Conservation (phyloP, 2,329 filamentous ascomycete genomes). For the Arthrobotrys sphaeroides region DNA sequence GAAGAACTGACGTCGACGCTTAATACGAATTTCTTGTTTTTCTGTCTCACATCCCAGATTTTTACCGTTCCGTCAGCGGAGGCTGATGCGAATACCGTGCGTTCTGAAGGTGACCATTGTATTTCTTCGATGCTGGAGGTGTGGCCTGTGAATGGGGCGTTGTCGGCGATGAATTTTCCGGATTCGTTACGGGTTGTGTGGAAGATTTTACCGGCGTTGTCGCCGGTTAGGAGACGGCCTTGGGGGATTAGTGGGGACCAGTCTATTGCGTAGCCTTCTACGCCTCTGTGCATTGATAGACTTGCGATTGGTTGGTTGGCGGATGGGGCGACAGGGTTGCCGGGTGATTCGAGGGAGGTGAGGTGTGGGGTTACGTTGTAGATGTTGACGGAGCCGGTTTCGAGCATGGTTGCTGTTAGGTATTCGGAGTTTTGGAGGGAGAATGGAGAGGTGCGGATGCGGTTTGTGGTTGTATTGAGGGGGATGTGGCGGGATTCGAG, state of each 20-base stretch:
- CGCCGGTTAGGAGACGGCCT: slow-evolving; percentile 89
- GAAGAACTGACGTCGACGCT: slow-evolving; percentile 82
- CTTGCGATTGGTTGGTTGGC: slow-evolving; percentile 90
- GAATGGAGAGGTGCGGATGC: slow-evolving; percentile 79
- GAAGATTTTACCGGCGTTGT: slow-evolving; percentile 90
- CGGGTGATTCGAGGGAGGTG: slow-evolving; percentile 86
- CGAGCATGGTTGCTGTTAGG: slow-evolving; percentile 89
- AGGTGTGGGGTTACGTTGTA: slow-evolving; percentile 94
- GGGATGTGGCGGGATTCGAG: slow-evolving; percentile 92
- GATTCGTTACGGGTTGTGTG: slow-evolving; percentile 85
- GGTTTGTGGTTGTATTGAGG: slow-evolving; percentile 86
- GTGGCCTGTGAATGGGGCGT: slow-evolving; percentile 83
- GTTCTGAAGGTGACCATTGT: slow-evolving; percentile 94
- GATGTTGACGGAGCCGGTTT: slow-evolving; percentile 86
- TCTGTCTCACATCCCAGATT: slow-evolving; percentile 93
- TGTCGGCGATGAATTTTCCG: slow-evolving; percentile 89
- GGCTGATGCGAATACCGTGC: slow-evolving; percentile 91
- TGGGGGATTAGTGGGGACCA: slow-evolving; percentile 85
- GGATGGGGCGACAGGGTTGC: slow-evolving; percentile 75
- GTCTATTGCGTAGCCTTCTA: slow-evolving; percentile 95
- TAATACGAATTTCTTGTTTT: slow-evolving; percentile 86
- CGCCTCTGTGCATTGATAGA: slow-evolving; percentile 82
- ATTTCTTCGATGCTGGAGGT: slow-evolving; percentile 88
- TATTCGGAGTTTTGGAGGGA: slow-evolving; percentile 79
- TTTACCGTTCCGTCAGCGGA: slow-evolving; percentile 94